Conservation (phyloP, 495 filamentous ascomycete species). For the Daldinia concentrica region DNA sequence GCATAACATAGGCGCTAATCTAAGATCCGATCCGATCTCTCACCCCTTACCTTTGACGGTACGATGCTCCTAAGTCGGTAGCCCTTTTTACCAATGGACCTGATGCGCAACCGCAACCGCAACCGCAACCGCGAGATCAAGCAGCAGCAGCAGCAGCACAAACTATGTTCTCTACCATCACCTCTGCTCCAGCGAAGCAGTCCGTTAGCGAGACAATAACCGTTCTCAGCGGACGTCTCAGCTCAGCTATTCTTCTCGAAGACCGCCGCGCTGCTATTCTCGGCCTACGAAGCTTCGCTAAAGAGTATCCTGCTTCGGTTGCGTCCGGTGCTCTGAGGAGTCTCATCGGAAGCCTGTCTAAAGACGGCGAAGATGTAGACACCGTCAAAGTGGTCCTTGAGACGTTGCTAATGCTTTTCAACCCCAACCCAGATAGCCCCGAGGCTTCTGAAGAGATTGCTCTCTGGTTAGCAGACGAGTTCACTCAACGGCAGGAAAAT, state of each 20-base stretch:
- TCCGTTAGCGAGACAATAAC: slow-evolving; percentile 93
- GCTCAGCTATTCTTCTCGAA: slow-evolving; percentile 88
- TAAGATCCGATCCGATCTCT: slow-evolving; percentile 1
- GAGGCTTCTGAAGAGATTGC: slow-evolving; percentile 98
- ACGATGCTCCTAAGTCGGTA: slow-evolving; percentile 44
- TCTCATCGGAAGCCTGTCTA: slow-evolving; percentile 82
- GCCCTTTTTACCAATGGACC: slow-evolving; percentile 47
- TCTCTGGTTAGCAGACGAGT: slow-evolving; percentile 96
- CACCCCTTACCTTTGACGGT: slow-evolving; percentile 12
- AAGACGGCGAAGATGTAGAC: slow-evolving; percentile 95
- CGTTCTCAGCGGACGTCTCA: slow-evolving; percentile 83
- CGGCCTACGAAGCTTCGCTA: slow-evolving; percentile 93
- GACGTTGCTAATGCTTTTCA: slow-evolving; percentile 92
- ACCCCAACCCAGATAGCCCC: slow-evolving; percentile 67
- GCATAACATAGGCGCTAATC: slow-evolving; percentile 5
- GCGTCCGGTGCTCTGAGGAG: slow-evolving; percentile 87
- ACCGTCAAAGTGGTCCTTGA: slow-evolving; percentile 94
- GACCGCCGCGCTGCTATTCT: slow-evolving; percentile 93
- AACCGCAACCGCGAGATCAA: slow-evolving; percentile 37
- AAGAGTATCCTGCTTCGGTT: slow-evolving; percentile 95
- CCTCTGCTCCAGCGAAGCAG: slow-evolving; percentile 93
- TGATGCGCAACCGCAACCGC: slow-evolving; percentile 41
- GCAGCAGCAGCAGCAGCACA: slow-evolving; percentile 34
- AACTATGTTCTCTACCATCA: slow-evolving; percentile 83
- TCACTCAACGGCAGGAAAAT: slow-evolving; percentile 98